Evolutionary conservation across 208 protist species (phyloP).

Genomic region (Sergeia podlipaevii): DNA sequence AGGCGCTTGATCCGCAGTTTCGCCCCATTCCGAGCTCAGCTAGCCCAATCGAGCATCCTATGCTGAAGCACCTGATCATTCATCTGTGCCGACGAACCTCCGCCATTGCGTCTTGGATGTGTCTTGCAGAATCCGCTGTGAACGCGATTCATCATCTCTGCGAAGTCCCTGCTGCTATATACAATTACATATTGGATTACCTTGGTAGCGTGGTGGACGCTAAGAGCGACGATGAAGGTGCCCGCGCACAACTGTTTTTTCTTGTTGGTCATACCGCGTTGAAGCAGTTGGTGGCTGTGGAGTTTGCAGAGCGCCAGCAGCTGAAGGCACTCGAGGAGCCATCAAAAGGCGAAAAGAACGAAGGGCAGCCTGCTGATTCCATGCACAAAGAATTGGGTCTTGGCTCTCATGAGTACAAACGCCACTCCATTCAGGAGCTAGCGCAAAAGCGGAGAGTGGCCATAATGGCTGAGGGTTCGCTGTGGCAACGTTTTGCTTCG

Average conservation of each 20-base stretch:
- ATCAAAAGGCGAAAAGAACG: background rate
- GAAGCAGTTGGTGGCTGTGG: slow-evolving; percentile 85
- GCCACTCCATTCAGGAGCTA: slow-evolving; percentile 83
- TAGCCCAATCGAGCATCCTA: slow-evolving; percentile 37
- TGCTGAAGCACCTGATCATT: slow-evolving; percentile 67
- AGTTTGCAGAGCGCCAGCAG: slow-evolving; percentile 68
- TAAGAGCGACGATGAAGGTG: slow-evolving; percentile 23
- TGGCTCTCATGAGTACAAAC: slow-evolving; percentile 67
- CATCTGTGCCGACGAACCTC: slow-evolving; percentile 81
- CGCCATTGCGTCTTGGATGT: slow-evolving; percentile 72
- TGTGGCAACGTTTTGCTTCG: slow-evolving; percentile 58
- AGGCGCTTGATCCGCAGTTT: slow-evolving; percentile 69
- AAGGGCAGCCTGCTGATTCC: slow-evolving; percentile 28
- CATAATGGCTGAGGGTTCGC: slow-evolving; percentile 69
- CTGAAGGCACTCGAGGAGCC: slow-evolving; percentile 69
- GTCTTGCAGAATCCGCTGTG: slow-evolving; percentile 62
- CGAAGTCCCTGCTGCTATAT: slow-evolving; percentile 64
- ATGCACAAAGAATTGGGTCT: slow-evolving; percentile 89
- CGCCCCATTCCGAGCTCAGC: slow-evolving; percentile 42
- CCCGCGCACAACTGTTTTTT: slow-evolving; percentile 71
- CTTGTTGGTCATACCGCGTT: slow-evolving; percentile 72
- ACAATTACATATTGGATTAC: slow-evolving; percentile 76
- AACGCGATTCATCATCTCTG: slow-evolving; percentile 76
- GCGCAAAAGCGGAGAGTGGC: slow-evolving; percentile 55
- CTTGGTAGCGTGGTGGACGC: slow-evolving; percentile 12